A percentile compares a stretch with the other conserved stretches of the same genome.
phyloP scores from a whole-genome alignment of 257 asterid genomes.

The Lantana camara region DNA sequence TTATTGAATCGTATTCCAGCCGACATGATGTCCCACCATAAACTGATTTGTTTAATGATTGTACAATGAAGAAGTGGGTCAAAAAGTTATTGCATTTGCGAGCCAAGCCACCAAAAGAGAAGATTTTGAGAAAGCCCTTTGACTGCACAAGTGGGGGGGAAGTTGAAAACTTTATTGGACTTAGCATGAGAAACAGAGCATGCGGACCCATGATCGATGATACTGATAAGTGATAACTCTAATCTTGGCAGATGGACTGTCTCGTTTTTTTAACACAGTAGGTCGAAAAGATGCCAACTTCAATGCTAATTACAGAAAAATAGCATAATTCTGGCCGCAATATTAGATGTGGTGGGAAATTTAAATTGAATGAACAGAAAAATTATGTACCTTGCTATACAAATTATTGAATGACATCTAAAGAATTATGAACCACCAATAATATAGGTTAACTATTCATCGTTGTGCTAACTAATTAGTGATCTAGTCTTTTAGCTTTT shows the following conservation, averaged over 20 bases:
- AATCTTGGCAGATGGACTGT: constrained; percentile 5
- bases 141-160: constrained; percentile 34
- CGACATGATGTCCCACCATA: constrained; percentile 25
- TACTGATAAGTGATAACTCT: no score
- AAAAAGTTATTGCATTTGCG: constrained; percentile 19
- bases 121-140: constrained; percentile 19
- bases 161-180: constrained; percentile 25
- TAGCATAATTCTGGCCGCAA: neutral
- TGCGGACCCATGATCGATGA: constrained; percentile 8
- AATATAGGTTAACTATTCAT: no score
- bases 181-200: constrained; percentile 19
- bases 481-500: neutral
- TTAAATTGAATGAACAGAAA: neutral
- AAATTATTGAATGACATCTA: neutral
- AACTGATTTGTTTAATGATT: neutral
- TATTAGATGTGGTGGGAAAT: neutral
- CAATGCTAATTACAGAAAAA: neutral
- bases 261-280: constrained; percentile 13
- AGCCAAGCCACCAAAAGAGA: constrained; percentile 10
- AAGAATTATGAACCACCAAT: neutral
- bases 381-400: neutral
- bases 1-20: neutral
- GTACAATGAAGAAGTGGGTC: neutral
- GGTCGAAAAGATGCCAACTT: constrained; percentile 1
- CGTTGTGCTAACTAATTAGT: no score